Base-by-base conservation (phyloP, 2,329 filamentous ascomycete genomes). In the Trichophyton equinum region DNA sequence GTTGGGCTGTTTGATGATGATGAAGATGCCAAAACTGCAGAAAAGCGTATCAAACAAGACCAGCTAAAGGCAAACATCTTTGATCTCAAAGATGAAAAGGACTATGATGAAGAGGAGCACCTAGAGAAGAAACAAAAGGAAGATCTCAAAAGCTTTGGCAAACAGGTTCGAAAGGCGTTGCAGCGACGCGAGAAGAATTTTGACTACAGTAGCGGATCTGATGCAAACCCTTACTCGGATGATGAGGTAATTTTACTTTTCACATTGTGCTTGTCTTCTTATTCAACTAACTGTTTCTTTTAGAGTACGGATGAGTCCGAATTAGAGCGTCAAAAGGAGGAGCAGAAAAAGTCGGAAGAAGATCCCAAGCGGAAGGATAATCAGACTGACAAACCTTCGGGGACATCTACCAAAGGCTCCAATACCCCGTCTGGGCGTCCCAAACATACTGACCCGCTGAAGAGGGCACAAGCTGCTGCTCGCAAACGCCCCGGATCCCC, bases 11-110 rank as follows among this genome's bases (percentile, higher is more conserved):
- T 94, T 66, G 88, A 94, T 58, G 85, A 91, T 57, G 90, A 95
- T 63, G 91, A 96, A 65, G 88, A 91, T 57, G 76, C 81, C 13
- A 90, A 89, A 68, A 83, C 87, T 18, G 80, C 86, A 0, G 85
- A 87, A 64, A 85, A 86, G 13, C 79, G 86, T 59, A 85, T 91
- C 66, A 89, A 88, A 65, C 83, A 86, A 61, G 87, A 91, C 68
- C 91, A 95, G 72, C 79, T 95, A n/a, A 85, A 85, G 59, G 92
- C 92, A 7, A 95, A 95, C 68, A 78, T 94, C 1, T 96, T 95
- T 66, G 87, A 95, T 68, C 77, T 83, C 51, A 83, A 87, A 69
- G 82, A 91, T 3, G 86, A 91, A 67, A 83, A 85, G 65, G 85
- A 82, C 58, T 78, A 81, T 58, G 81, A 94, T 64, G 80, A 89